A percentile compares a stretch with the other conserved stretches of the same genome.
These are phyloP conservation scores for Metschnikowia corniflorae DNA, from an alignment of 805 yeast genomes.

Conservation along the genomic window DNA sequence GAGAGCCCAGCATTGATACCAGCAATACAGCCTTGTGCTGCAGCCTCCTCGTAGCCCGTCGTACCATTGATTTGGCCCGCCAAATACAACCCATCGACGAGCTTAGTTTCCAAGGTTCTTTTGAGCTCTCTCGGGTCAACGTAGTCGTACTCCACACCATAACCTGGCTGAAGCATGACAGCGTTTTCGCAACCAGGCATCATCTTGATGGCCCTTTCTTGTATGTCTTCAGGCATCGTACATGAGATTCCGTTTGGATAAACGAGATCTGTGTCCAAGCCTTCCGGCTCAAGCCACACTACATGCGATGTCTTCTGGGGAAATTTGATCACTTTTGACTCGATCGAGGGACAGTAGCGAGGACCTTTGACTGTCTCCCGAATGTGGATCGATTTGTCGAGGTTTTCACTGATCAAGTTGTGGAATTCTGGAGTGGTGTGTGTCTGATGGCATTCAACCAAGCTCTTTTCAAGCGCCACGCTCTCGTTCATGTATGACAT, in stretches of 20 bases:
- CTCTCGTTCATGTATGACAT: slow-evolving; percentile 79
- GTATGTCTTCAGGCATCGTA: slow-evolving; percentile 95
- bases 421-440: slow-evolving; percentile 75
- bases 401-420: slow-evolving; percentile 59
- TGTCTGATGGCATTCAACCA: slow-evolving; percentile 73
- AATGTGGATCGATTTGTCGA: slow-evolving; percentile 84
- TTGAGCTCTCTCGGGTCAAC: slow-evolving; percentile 88
- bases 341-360: slow-evolving; percentile 95
- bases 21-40: slow-evolving; percentile 93
- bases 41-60: slow-evolving; percentile 98
- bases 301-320: slow-evolving; percentile 71
- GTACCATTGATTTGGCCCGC: slow-evolving; percentile 99
- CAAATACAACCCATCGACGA: slow-evolving; percentile 69
- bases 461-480: slow-evolving; percentile 55
- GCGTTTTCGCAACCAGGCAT: slow-evolving; percentile 90
- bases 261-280: slow-evolving; percentile 77
- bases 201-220: slow-evolving; percentile 64
- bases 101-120: slow-evolving; percentile 76
- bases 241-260: slow-evolving; percentile 96
- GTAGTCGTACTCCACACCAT: slow-evolving; percentile 98
- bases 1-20: slow-evolving; percentile 91
- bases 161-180: slow-evolving; percentile 89
- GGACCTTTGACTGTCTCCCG: slow-evolving; percentile 95
- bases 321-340: slow-evolving; percentile 80
- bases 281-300: slow-evolving; percentile 97